Evolutionary conservation across 2,329 filamentous ascomycete genomes (phyloP).

Genomic region (Ascomycota sp.): DNA sequence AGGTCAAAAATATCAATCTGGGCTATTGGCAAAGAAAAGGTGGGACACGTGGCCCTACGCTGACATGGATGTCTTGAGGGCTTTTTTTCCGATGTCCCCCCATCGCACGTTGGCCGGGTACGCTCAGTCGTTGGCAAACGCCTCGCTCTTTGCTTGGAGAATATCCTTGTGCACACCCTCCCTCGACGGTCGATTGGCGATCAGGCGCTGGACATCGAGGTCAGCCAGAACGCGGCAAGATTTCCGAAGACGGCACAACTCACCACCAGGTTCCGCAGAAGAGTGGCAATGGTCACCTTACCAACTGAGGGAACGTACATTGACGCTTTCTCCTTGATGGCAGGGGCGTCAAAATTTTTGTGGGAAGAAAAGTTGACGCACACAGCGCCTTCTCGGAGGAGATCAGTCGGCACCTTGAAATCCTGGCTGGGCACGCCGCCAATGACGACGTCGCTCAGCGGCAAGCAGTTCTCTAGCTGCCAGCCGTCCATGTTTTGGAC

Average conservation of each 20-base stretch:
- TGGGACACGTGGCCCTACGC: no score
- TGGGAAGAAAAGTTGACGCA: constrained; percentile 97
- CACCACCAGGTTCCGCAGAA: constrained; percentile 76
- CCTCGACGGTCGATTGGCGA: constrained; percentile 26
- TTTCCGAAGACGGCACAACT: constrained; percentile 13
- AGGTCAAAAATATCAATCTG: no score
- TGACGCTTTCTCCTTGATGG: constrained; percentile 84
- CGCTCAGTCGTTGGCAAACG: constrained; percentile 17
- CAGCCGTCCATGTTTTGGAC: constrained; percentile 67
- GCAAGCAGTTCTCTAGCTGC: constrained; percentile 61
- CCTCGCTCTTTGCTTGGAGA: constrained; percentile 19
- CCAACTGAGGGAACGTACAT: constrained; percentile 95
- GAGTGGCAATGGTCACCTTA: constrained; percentile 87
- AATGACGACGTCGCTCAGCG: constrained; percentile 84
- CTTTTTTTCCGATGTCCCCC: no score
- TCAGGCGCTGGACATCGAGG: constrained; percentile 19
- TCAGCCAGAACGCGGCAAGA: background rate
- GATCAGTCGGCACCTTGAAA: constrained; percentile 73
- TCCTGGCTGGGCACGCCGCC: constrained; percentile 72
- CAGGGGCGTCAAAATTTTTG: constrained; percentile 72
- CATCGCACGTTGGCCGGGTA: no score
- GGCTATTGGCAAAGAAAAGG: no score
- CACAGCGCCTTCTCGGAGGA: constrained; percentile 78
- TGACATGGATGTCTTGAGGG: no score
- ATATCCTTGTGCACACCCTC: constrained; percentile 14